Evolutionary conservation across 345 rosid genomes (phyloP).

Genomic region (Pugionium cornutum): DNA sequence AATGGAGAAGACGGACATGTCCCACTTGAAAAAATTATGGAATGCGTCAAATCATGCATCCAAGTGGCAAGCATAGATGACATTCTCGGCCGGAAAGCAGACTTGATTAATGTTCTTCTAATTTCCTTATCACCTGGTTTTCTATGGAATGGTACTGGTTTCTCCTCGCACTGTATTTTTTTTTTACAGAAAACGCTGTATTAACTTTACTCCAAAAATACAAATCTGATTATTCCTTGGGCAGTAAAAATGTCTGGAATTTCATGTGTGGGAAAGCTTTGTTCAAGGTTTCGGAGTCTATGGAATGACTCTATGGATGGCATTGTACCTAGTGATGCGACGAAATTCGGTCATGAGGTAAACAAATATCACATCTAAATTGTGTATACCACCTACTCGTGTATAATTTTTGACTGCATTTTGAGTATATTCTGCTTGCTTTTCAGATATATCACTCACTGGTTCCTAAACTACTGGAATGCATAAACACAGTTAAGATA

Average conservation of each 20-base stretch:
- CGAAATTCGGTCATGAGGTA: slow-evolving; percentile 72
- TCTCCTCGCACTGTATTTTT: slow-evolving; percentile 17
- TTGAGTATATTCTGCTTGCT: slow-evolving; percentile 27
- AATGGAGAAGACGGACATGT: slow-evolving; percentile 49
- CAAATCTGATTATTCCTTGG: slow-evolving; percentile 25
- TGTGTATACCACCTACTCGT: background rate
- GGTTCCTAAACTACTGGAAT: slow-evolving; percentile 62
- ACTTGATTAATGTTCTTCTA: slow-evolving; percentile 53
- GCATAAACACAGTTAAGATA: slow-evolving; percentile 77
- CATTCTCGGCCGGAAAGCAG: slow-evolving; percentile 54
- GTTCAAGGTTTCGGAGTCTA: slow-evolving; percentile 53
- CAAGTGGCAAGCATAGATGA: slow-evolving; percentile 58
- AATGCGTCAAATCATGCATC: slow-evolving; percentile 65
- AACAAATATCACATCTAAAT: background rate
- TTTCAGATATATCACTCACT: slow-evolving; percentile 61
- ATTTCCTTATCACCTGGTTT: slow-evolving; percentile 67
- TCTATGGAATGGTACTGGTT: slow-evolving; percentile 75
- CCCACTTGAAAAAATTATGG: slow-evolving; percentile 70
- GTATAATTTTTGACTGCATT: slow-evolving; percentile 9
- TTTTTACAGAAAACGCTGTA: background rate
- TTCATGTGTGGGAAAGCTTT: slow-evolving; percentile 67
- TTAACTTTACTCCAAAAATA: slow-evolving; percentile 10
- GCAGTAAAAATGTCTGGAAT: slow-evolving; percentile 82
- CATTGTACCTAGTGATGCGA: slow-evolving; percentile 38
- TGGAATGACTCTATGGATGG: slow-evolving; percentile 46